Evolutionary conservation across 1,139 yeast species (phyloP).

Genomic region (Saccharomyces hybrid): DNA sequence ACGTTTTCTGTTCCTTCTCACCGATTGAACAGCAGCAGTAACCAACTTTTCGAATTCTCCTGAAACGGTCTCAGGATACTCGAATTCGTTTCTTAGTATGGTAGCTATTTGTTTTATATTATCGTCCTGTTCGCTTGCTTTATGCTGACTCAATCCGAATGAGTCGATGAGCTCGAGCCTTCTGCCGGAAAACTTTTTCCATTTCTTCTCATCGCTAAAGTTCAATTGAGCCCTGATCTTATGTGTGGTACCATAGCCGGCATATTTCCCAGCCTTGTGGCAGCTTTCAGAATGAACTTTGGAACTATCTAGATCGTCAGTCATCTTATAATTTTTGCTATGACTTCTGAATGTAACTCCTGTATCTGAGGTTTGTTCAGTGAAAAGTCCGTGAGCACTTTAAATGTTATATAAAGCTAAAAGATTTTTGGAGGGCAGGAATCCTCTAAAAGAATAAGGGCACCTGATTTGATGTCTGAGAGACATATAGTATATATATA

Average conservation of each 20-base stretch:
- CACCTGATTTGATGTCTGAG: background rate
- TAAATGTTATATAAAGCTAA: background rate
- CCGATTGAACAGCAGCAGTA: constrained; percentile 84
- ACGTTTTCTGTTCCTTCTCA: constrained; percentile 58
- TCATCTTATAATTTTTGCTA: background rate
- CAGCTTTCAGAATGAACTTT: background rate
- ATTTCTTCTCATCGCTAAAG: constrained; percentile 69
- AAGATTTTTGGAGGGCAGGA: background rate
- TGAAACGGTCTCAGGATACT: constrained; percentile 49
- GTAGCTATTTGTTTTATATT: constrained; percentile 73
- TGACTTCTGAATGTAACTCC: background rate
- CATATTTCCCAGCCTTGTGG: background rate
- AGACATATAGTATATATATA: background rate
- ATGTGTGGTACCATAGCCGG: constrained; percentile 61
- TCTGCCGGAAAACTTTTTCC: constrained; percentile 87
- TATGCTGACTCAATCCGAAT: constrained; percentile 62
- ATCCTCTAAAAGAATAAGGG: background rate
- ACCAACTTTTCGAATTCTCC: constrained; percentile 83
- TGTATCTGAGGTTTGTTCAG: background rate
- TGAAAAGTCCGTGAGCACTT: background rate
- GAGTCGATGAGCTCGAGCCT: constrained; percentile 82
- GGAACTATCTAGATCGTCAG: background rate
- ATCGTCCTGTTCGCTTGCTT: constrained; percentile 88
- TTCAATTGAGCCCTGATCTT: constrained; percentile 64
- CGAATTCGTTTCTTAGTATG: constrained; percentile 66